These are phyloP conservation scores for Ustilago crameri DNA, from an alignment of 1,284 basidiomycete genomes.

Conservation along the genomic window DNA sequence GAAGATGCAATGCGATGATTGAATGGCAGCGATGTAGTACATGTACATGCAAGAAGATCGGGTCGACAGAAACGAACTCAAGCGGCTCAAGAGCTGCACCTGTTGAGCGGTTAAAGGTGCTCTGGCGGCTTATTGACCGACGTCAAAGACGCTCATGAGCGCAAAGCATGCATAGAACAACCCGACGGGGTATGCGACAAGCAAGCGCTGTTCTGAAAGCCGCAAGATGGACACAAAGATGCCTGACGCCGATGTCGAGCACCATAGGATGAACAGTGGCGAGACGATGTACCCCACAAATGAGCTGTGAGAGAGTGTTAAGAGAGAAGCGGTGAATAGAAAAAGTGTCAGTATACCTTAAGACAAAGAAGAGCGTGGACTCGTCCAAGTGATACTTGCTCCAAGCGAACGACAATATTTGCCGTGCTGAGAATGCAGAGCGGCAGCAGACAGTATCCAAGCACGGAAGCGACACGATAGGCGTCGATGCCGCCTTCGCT, in stretches of 20 bases:
- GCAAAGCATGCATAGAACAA: constrained; percentile 67
- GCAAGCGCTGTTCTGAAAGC: constrained; percentile 64
- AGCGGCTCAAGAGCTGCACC: too few relatives aligned
- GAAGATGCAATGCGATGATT: neutral
- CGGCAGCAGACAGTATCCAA: constrained; percentile 95
- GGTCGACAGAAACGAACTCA: too few relatives aligned
- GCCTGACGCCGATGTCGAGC: constrained; percentile 64
- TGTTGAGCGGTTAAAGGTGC: too few relatives aligned
- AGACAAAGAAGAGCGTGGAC: neutral
- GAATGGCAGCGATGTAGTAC: too few relatives aligned
- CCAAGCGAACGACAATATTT: constrained; percentile 85
- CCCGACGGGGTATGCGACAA: constrained; percentile 66
- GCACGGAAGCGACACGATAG: constrained; percentile 91
- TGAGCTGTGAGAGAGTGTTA: constrained; percentile 26
- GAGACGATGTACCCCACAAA: constrained; percentile 61
- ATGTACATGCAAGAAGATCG: neutral
- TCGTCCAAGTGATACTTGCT: constrained; percentile 74
- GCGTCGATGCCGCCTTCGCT: constrained; percentile 94
- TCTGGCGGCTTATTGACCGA: constrained; percentile 23
- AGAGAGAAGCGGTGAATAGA: neutral
- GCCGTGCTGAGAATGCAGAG: constrained; percentile 95
- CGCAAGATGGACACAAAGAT: constrained; percentile 67
- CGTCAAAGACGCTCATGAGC: constrained; percentile 63
- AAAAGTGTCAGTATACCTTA: neutral
- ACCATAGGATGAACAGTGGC: constrained; percentile 67